A percentile compares a stretch with the other conserved stretches of the same genome.
These are phyloP conservation scores for Colletotrichum eleusines DNA, from an alignment of 2,329 filamentous ascomycete genomes.

Conservation along the genomic window DNA sequence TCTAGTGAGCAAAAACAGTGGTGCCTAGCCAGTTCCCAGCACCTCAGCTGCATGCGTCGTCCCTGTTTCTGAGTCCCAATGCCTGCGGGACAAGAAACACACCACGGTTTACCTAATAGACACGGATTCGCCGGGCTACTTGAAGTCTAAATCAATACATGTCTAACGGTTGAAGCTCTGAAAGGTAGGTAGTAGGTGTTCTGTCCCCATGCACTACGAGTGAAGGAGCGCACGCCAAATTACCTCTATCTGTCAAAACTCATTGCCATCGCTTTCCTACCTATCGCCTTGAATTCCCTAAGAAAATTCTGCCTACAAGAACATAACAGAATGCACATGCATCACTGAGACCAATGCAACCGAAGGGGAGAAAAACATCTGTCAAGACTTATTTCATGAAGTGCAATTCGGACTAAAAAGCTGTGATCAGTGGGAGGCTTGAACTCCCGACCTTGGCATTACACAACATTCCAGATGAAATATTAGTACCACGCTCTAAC, in stretches of 20 bases:
- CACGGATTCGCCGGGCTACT: not conserved
- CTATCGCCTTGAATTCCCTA: not conserved
- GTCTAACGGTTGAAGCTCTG: too few species aligned
- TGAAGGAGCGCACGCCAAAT: not conserved
- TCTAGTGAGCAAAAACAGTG: too few species aligned
- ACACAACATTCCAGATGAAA: conserved; percentile 10
- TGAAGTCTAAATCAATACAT: not conserved
- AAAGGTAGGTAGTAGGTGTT: too few species aligned
- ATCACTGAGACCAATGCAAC: not conserved
- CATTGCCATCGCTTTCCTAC: not conserved
- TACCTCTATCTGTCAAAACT: not conserved
- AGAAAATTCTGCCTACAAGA: not conserved
- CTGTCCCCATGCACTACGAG: too few species aligned
- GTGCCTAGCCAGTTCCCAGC: too few species aligned
- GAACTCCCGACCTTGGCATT: conserved; percentile 24
- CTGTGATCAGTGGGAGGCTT: conserved; percentile 18
- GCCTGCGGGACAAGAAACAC: not conserved
- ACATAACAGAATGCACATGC: not conserved
- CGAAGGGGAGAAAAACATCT: too few species aligned
- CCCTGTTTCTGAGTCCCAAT: too few species aligned
- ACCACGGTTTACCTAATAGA: too few species aligned
- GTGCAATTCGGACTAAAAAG: too few species aligned
- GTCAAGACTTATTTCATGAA: too few species aligned
- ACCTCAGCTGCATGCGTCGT: too few species aligned
- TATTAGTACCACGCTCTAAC: conserved; percentile 25